These are phyloP conservation scores for Marasmius oreades DNA, from an alignment of 1,284 basidiomycete species.

Conservation along the genomic window DNA sequence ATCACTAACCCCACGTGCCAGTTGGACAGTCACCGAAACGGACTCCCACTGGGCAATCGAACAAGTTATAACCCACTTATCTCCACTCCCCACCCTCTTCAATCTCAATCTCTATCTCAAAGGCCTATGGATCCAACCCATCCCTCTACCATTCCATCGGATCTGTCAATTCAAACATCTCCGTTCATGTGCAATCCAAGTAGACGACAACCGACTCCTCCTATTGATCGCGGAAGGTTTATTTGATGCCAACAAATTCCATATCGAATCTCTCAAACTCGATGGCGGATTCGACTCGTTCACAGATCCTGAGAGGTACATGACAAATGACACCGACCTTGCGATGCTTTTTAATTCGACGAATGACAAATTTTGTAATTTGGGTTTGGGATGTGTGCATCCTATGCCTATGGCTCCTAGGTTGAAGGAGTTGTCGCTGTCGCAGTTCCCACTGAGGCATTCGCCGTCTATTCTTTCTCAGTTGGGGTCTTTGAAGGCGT, in stretches of 20 bases:
- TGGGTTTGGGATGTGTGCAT: too few relatives aligned
- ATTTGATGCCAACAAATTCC: neutral
- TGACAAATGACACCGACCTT: neutral
- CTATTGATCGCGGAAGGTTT: neutral
- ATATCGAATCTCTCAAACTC: neutral
- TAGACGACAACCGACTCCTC: neutral
- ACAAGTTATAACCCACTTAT: neutral
- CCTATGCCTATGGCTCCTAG: neutral
- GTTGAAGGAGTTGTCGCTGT: neutral
- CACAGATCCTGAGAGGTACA: neutral
- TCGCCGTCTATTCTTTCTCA: neutral
- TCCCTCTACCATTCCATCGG: neutral
- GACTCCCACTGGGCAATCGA: neutral
- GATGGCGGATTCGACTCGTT: neutral
- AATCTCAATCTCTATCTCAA: neutral
- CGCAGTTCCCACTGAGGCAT: neutral
- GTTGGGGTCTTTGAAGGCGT: neutral
- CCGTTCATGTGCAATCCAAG: neutral
- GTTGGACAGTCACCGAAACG: neutral
- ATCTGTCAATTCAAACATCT: slow-evolving; percentile 4
- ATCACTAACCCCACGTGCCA: neutral
- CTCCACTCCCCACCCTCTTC: neutral
- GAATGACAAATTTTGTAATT: too few relatives aligned
- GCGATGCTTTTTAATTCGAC: neutral
- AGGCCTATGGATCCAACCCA: neutral